Conservation (phyloP, 805 yeast genomes). For the Isabelozyma gotoi region DNA sequence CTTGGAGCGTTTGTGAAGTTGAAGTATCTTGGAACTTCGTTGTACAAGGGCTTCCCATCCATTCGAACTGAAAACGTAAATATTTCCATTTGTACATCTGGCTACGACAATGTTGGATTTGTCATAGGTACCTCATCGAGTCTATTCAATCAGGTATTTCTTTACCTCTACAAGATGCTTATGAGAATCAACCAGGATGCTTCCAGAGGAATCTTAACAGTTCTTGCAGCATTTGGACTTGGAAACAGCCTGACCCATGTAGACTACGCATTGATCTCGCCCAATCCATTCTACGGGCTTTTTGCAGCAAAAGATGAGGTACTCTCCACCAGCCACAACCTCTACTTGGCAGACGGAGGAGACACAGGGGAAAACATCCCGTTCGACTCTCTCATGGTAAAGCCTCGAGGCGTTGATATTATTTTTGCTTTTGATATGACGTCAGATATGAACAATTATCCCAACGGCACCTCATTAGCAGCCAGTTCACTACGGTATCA, state of each 20-base stretch:
- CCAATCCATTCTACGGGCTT: slow-evolving; percentile 52
- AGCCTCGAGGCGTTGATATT: slow-evolving; percentile 34
- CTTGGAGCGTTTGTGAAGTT: slow-evolving; percentile 48
- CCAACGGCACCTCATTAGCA: slow-evolving; percentile 56
- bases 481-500: slow-evolving; percentile 38
- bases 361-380: slow-evolving; percentile 51
- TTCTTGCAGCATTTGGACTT: slow-evolving; percentile 46
- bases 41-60: slow-evolving; percentile 43
- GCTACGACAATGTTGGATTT: slow-evolving; percentile 60
- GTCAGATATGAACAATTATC: slow-evolving; percentile 53
- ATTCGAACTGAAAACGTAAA: slow-evolving; percentile 17
- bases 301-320: slow-evolving; percentile 1
- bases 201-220: slow-evolving; percentile 32
- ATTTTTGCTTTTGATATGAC: slow-evolving; percentile 46
- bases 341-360: slow-evolving; percentile 47
- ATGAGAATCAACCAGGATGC: slow-evolving; percentile 30
- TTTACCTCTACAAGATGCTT: slow-evolving; percentile 45
- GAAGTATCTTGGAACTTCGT: slow-evolving; percentile 51
- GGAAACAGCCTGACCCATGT: slow-evolving; percentile 34
- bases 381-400: slow-evolving; percentile 42
- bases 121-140: slow-evolving; percentile 66
- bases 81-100: slow-evolving; percentile 43
- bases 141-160: slow-evolving; percentile 53
- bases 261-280: slow-evolving; percentile 60
- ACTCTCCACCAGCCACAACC: slow-evolving; percentile 1